Conservation (phyloP, 106 monocot genomes). For the Ottelia alismoides region DNA sequence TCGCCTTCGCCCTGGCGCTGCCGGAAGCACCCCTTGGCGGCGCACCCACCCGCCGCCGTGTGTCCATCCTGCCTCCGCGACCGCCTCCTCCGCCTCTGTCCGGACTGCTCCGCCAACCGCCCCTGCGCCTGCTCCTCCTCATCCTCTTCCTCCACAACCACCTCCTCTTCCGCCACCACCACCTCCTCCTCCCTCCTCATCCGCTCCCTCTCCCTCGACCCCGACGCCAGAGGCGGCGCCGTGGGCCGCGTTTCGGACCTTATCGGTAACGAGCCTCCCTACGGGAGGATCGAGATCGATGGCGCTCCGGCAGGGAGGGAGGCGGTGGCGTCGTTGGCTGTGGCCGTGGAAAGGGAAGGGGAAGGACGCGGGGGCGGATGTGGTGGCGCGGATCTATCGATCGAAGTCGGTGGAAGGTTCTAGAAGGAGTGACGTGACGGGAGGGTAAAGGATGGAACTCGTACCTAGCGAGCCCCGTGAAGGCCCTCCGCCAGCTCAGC, state of each 20-base stretch:
- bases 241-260: slow-evolving; percentile 31
- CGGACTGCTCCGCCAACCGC: slow-evolving; percentile 46
- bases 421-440: not conserved
- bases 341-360: slow-evolving; percentile 3
- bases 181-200: slow-evolving; percentile 15
- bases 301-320: slow-evolving; percentile 10
- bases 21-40: slow-evolving; percentile 21
- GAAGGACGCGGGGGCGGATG: not conserved
- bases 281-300: slow-evolving; percentile 54
- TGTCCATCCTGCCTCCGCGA: slow-evolving; percentile 45
- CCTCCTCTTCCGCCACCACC: slow-evolving; percentile 25
- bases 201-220: slow-evolving; percentile 8
- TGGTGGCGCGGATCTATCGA: slow-evolving; percentile 14
- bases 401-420: slow-evolving; percentile 18
- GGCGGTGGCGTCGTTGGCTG: slow-evolving; percentile 11
- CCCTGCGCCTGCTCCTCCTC: slow-evolving; percentile 43
- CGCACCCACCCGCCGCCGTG: slow-evolving; percentile 19
- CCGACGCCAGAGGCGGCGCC: slow-evolving; percentile 14
- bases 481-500: slow-evolving; percentile 29
- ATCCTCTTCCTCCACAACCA: slow-evolving; percentile 19
- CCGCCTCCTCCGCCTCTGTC: slow-evolving; percentile 55
- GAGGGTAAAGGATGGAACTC: slow-evolving; percentile 24
- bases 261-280: slow-evolving; percentile 49
- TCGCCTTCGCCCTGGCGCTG: no score
- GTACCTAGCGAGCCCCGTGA: slow-evolving; percentile 53